Evolutionary conservation across 2,329 filamentous ascomycete genomes (phyloP), one percentile per base, ranked within the genome.

Genomic region (Xylariaceae sp.): DNA sequence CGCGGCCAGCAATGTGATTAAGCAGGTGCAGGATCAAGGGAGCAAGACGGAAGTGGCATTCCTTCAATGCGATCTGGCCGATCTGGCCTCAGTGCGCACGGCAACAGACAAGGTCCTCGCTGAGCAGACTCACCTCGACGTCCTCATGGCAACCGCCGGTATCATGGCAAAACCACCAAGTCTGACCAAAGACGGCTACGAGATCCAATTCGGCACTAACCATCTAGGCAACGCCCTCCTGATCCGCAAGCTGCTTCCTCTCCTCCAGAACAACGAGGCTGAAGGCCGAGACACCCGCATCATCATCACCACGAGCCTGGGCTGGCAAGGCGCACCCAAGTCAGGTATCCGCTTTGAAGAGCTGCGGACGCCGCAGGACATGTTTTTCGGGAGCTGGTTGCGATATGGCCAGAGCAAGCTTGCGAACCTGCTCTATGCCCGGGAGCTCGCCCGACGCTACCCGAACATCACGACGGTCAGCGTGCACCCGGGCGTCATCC

Each of bases 191-290:
- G 63, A 71, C 15, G 66, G 67, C 3, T 70, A 69, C 42, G 69
- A 73, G 48, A 44, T 64, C 4, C 62, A 68, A 35, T 68, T 71
- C 38, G 66, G 60, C 1, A 66, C 61, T 2, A 72, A 72, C 39
- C 66, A 70, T 41, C 42, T 71, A 4, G 66, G 64, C 3, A 66
- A 70, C 29, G 65, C 67, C 2, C 55, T 68, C 2, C 51, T 71
- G 2, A 61, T 58, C 16, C 56, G 60, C 16, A 46, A 39, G 24
- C 19, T 52, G 19, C 41, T 49, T 11, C 6, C 9, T 1, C 15
- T 49, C 19, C 30, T 48, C 31, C 29, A 41, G 39, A 42, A 33
- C 15, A 48, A 44, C 4, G 44, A 37, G 6, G 34, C 29, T 19
- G 30, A 44, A 37, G 39, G 37, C 34, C 31, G 16, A 16, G 47